Evolutionary conservation across 192 early-diverging fungal genomes (phyloP), one percentile per base, ranked within the genome.

Genomic region (Paraglomus occultum): DNA sequence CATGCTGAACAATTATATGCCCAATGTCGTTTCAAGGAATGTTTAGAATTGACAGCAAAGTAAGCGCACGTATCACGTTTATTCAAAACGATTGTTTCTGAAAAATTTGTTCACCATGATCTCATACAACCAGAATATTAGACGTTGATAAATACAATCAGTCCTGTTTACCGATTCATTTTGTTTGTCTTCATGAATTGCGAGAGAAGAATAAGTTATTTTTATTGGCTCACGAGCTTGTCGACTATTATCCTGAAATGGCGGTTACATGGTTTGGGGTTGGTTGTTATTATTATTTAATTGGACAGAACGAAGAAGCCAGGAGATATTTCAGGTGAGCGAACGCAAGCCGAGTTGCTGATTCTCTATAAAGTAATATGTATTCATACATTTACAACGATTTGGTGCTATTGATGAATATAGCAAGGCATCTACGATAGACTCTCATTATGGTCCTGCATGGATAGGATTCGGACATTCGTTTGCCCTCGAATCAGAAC

Each of bases 401-500:
- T 22, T 55, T 64, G 40, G 60, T 43, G 8, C 45, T 38, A 10
- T 51, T 45, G 38, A 47, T 72, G 3, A 31, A 54, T 79, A 71
- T 74, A 82, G 78, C 60, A 88, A 91, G 73, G 75, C 88, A 1
- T 77, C 85, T 6, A 72, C 70, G 1, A 82, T 91, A 43, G 87
- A 94, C 71, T 68, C 75, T 10, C 72, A 75, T 46, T 90, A 82
- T 80, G 87, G 81, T 0, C 79, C 83, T 7, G 90, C 85, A 18
- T 95, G 93, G 93, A 73, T 95, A 18, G 91, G 88, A 11, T 88
- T 88, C 69, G 93, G 84, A 6, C 91, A 94, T 73, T 79, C 90
- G n/a, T 91, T 91, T 74, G 82, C 89, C 8, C 71, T 79, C 9
- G 91, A 92, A 68, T 83, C 84, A 0, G 89, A 92, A 11, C 82